Evolutionary conservation across 192 early-diverging fungal genomes (phyloP).

Genomic region (Anaeromyces robustus): DNA sequence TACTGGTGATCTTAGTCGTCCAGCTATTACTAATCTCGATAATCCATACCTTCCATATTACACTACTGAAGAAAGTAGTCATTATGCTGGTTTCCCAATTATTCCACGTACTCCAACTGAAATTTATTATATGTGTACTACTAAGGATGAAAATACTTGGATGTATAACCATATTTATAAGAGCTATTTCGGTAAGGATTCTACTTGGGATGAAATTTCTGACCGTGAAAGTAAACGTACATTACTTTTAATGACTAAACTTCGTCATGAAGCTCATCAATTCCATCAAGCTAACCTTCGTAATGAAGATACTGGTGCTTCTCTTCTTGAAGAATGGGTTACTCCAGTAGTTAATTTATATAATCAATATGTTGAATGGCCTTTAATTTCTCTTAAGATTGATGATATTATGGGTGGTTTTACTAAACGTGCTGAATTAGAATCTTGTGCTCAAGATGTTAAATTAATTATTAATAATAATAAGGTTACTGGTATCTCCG

Average conservation of each 20-base stretch:
- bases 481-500: too few species aligned
- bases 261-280: slow-evolving; percentile 17
- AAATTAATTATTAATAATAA: too few species aligned
- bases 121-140: slow-evolving; percentile 17
- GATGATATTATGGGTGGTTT: too few species aligned
- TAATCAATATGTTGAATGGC: too few species aligned
- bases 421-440: too few species aligned
- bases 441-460: too few species aligned
- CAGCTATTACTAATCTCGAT: background rate
- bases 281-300: slow-evolving; percentile 22
- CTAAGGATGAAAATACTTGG: background rate
- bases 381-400: too few species aligned
- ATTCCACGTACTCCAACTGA: slow-evolving; percentile 4
- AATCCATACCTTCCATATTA: background rate
- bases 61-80: background rate
- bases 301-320: background rate
- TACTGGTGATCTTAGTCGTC: slow-evolving; percentile 1
- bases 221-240: slow-evolving; percentile 13
- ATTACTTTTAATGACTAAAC: slow-evolving; percentile 8
- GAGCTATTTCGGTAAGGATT: background rate
- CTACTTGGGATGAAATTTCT: slow-evolving; percentile 13
- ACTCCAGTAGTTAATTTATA: too few species aligned
- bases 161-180: slow-evolving; percentile 9
- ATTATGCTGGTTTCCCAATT: background rate
- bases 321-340: too few species aligned